phyloP scores from a whole-genome alignment of 495 filamentous ascomycete species.

The Penicillium macrosclerotiorum region DNA sequence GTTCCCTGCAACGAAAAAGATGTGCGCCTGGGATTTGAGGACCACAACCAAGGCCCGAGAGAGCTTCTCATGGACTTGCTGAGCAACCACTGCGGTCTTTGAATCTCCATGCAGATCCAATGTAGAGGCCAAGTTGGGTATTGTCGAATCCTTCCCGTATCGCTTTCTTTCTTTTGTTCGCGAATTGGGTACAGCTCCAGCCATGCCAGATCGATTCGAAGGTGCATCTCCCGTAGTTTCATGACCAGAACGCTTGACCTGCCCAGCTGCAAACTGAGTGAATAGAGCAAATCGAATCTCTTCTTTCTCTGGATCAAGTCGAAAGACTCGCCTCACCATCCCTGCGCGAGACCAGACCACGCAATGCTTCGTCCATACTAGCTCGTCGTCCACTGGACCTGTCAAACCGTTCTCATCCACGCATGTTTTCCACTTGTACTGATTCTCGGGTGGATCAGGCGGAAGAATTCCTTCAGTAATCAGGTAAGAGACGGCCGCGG shows the following conservation, averaged over 20 bases:
- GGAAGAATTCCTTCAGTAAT: constrained; percentile 77
- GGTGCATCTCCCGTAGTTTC: not conserved
- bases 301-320: constrained; percentile 83
- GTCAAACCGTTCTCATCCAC: constrained; percentile 42
- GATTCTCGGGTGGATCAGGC: constrained; percentile 59
- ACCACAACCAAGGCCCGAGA: constrained; percentile 82
- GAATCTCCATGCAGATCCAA: constrained; percentile 23
- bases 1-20: constrained; percentile 85
- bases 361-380: constrained; percentile 76
- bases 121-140: constrained; percentile 15
- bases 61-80: constrained; percentile 17
- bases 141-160: constrained; percentile 13
- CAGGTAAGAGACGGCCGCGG: constrained; percentile 77
- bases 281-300: constrained; percentile 79
- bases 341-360: constrained; percentile 91
- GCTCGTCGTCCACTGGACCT: constrained; percentile 67
- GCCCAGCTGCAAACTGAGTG: constrained; percentile 68
- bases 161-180: constrained; percentile 17
- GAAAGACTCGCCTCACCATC: constrained; percentile 81
- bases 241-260: constrained; percentile 20
- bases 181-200: constrained; percentile 6
- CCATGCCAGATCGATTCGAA: constrained; percentile 1
- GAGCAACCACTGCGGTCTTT: constrained; percentile 14
- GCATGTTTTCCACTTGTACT: constrained; percentile 69
- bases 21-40: constrained; percentile 87